Conservation (phyloP, 345 rosid genomes). For the Moricandia moricandioides region DNA sequence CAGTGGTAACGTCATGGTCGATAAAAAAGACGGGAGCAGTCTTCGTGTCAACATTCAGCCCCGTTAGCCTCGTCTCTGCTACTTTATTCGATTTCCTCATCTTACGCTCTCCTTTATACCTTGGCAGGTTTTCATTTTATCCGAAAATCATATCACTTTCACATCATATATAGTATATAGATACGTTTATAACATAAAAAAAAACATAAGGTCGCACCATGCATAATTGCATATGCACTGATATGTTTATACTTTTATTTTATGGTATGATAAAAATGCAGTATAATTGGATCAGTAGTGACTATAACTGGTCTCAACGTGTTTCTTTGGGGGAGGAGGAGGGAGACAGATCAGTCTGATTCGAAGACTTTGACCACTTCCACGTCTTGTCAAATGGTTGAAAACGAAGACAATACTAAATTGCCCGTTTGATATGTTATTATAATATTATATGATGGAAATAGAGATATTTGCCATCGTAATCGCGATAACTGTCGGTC, state of each 20-base stretch:
- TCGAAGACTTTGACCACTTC: background rate
- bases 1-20: constrained; percentile 47
- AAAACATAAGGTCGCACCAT: no score
- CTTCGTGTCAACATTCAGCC: constrained; percentile 46
- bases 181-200: background rate
- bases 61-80: constrained; percentile 36
- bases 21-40: constrained; percentile 47
- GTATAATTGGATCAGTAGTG: constrained; percentile 35
- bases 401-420: constrained; percentile 20
- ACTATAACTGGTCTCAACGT: constrained; percentile 35
- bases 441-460: background rate
- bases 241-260: background rate
- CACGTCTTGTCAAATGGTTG: constrained; percentile 6
- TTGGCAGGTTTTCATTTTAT: constrained; percentile 30
- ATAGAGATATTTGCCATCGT: background rate
- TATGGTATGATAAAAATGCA: background rate
- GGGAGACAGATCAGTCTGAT: constrained; percentile 21
- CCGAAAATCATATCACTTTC: constrained; percentile 2
- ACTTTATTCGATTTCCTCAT: constrained; percentile 36
- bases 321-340: constrained; percentile 40
- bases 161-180: background rate
- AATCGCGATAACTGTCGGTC: background rate
- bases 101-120: constrained; percentile 30
- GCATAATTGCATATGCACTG: background rate
- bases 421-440: constrained; percentile 10